Conservation (phyloP, 768 basidiomycete genomes). For the Kwoniella sp. region DNA sequence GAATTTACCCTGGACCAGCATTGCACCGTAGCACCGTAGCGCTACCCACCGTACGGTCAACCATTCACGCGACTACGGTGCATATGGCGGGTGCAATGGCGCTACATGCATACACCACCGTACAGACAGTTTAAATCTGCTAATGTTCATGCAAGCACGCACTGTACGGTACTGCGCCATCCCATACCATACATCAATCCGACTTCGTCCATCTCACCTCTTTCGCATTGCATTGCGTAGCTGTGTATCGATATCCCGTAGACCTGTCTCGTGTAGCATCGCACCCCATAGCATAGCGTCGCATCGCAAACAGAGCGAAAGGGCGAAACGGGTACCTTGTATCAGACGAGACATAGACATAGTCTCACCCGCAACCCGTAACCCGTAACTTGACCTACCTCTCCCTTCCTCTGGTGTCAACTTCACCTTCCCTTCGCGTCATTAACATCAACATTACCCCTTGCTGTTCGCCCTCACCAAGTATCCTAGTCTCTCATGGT, state of each 20-base stretch:
- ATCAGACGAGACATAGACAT: neutral
- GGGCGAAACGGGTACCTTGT: neutral
- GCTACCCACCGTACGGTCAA: neutral
- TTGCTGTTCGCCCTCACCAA: constrained; percentile 1
- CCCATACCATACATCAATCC: too few relatives aligned
- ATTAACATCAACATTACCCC: neutral
- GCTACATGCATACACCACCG: neutral
- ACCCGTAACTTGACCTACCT: neutral
- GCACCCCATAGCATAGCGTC: neutral
- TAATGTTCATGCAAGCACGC: constrained; percentile 1
- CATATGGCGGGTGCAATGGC: neutral
- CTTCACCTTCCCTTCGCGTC: constrained; percentile 3
- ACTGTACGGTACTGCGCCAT: too few relatives aligned
- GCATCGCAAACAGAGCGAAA: neutral
- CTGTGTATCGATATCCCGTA: neutral
- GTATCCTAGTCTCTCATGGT: constrained; percentile 3
- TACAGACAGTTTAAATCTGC: neutral
- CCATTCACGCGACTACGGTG: neutral
- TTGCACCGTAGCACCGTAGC: neutral
- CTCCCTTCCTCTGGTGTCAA: neutral
- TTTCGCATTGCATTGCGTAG: neutral
- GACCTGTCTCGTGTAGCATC: neutral
- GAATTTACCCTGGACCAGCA: constrained; percentile 4
- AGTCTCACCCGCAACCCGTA: too few relatives aligned
- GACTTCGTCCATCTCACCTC: neutral